Conservation (phyloP, 2,329 filamentous ascomycete species). For the Fusarium poae region DNA sequence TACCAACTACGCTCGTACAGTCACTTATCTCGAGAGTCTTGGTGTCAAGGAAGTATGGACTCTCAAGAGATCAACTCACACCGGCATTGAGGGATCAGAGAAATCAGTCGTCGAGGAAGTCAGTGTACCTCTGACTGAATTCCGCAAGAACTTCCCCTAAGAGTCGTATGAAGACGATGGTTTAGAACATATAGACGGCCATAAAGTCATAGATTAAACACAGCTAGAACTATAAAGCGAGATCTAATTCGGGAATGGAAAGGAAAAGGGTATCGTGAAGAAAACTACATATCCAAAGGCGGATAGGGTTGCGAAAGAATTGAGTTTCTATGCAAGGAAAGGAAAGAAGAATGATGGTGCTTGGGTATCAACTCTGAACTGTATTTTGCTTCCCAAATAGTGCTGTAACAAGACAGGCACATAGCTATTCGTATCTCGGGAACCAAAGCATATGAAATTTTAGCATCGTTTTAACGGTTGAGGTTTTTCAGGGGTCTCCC, state of each 20-base stretch:
- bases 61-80: slow-evolving; percentile 56
- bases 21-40: slow-evolving; percentile 77
- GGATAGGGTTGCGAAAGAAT: slow-evolving; percentile 16
- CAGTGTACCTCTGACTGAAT: slow-evolving; percentile 58
- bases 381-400: slow-evolving; percentile 12
- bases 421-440: slow-evolving; percentile 15
- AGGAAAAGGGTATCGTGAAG: slow-evolving; percentile 45
- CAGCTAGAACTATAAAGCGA: slow-evolving; percentile 35
- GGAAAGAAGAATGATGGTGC: slow-evolving; percentile 26
- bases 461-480: slow-evolving; percentile 8
- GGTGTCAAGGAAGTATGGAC: slow-evolving; percentile 75
- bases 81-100: slow-evolving; percentile 46
- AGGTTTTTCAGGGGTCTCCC: slow-evolving; percentile 19
- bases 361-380: slow-evolving; percentile 19
- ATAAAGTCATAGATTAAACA: slow-evolving; percentile 39
- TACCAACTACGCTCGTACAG: slow-evolving; percentile 80
- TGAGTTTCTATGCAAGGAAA: slow-evolving; percentile 12
- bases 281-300: slow-evolving; percentile 34
- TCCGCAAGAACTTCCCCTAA: slow-evolving; percentile 52
- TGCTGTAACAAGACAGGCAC: slow-evolving; percentile 16
- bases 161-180: neutral
- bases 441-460: neutral
- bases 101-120: slow-evolving; percentile 59
- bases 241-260: slow-evolving; percentile 1
- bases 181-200: slow-evolving; percentile 14